Evolutionary conservation across 176 grass and related monocot species (phyloP).

Genomic region (Leersia perrieri): DNA sequence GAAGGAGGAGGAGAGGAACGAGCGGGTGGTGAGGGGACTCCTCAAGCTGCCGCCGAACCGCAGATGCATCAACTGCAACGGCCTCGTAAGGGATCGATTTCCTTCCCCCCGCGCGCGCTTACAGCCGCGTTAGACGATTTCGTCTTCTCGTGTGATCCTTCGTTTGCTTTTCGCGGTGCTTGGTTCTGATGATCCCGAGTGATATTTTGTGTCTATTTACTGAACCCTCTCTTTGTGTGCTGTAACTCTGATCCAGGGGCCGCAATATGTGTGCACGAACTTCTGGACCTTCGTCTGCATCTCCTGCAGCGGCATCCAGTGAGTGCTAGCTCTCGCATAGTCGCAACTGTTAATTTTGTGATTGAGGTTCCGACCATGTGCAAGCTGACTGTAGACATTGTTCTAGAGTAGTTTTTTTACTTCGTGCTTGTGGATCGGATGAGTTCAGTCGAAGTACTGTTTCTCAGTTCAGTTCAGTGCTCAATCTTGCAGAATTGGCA

Average conservation of each 20-base stretch:
- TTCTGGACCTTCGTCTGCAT: slow-evolving; percentile 94
- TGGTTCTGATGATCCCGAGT: slow-evolving; percentile 11
- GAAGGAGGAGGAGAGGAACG: slow-evolving; percentile 94
- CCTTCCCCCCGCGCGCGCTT: neutral
- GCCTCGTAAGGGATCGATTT: slow-evolving; percentile 47
- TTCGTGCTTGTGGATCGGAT: neutral
- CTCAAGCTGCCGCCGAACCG: slow-evolving; percentile 93
- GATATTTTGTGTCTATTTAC: neutral
- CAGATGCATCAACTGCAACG: slow-evolving; percentile 84
- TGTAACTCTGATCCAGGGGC: slow-evolving; percentile 59
- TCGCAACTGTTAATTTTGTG: neutral
- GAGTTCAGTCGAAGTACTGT: neutral
- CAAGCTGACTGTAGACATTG: neutral
- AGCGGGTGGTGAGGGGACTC: slow-evolving; percentile 86
- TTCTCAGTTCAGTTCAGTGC: neutral
- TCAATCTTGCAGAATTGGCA: neutral
- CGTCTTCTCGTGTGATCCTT: neutral
- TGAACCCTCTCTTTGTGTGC: neutral
- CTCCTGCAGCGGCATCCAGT: slow-evolving; percentile 95
- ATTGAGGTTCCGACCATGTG: neutral
- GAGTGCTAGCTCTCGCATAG: slow-evolving; percentile 37
- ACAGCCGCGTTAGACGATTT: neutral
- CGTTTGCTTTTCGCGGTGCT: neutral
- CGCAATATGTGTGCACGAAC: slow-evolving; percentile 88
- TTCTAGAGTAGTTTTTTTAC: neutral